phyloP scores from a whole-genome alignment of 2,329 filamentous ascomycete genomes.

The Orbilia quercus region DNA sequence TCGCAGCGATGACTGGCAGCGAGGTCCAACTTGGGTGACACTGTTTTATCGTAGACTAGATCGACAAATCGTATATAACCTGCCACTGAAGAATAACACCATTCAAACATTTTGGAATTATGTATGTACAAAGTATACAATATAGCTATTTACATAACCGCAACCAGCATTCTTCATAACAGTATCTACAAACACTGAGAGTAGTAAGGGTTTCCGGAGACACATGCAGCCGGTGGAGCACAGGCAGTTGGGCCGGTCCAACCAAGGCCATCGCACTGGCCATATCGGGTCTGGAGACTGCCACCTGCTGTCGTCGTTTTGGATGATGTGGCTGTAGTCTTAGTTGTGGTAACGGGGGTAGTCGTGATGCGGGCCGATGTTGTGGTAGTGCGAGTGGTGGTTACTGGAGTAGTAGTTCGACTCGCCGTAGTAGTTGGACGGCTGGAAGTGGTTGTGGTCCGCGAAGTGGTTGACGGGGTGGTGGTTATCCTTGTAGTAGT shows the following conservation, averaged over 20 bases:
- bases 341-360: conserved; percentile 18
- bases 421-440: neutral
- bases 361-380: conserved; percentile 14
- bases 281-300: conserved; percentile 60
- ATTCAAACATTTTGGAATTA: neutral
- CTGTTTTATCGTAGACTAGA: too few relatives aligned
- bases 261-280: conserved; percentile 65
- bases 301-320: conserved; percentile 20
- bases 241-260: conserved; percentile 64
- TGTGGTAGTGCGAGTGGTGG: conserved; percentile 9
- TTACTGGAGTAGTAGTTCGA: conserved; percentile 19
- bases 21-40: too few relatives aligned
- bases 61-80: too few relatives aligned
- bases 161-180: neutral
- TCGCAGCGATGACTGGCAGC: too few relatives aligned
- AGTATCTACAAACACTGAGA: conserved; percentile 63
- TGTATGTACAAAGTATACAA: conserved; percentile 26
- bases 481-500: conserved; percentile 7
- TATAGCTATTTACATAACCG: conserved; percentile 8
- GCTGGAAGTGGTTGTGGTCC: conserved; percentile 3
- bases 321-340: conserved; percentile 44
- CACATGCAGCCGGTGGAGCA: conserved; percentile 63
- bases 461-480: conserved; percentile 7
- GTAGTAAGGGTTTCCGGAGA: conserved; percentile 65
- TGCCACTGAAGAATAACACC: too few relatives aligned